A percentile compares a stretch with the other conserved stretches of the same genome.
phyloP scores from a whole-genome alignment of 306 rosid genomes.

The Cyamopsis tetragonoloba region DNA sequence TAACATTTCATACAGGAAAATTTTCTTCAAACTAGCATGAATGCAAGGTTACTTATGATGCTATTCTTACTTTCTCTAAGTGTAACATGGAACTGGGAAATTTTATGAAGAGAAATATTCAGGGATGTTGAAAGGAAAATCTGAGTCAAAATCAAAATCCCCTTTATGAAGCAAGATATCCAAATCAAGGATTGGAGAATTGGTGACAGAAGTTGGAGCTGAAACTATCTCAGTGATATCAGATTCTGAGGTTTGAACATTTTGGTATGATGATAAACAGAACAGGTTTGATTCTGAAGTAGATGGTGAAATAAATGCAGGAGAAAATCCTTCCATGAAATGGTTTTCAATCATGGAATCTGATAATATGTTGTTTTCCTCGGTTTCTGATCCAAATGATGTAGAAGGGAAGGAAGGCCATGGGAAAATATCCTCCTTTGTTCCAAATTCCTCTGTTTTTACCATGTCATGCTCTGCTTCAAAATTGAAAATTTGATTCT shows the following conservation, averaged over 20 bases:
- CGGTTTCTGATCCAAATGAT: constrained; percentile 26
- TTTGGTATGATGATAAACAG: constrained; percentile 30
- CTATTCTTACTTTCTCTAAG: neutral
- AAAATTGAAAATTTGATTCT: constrained; percentile 18
- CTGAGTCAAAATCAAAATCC: constrained; percentile 44
- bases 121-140: constrained; percentile 37
- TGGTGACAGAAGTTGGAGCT: constrained; percentile 57
- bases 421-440: constrained; percentile 39
- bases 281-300: constrained; percentile 51
- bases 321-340: constrained; percentile 26
- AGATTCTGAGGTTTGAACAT: constrained; percentile 51
- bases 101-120: constrained; percentile 32
- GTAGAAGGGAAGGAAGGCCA: constrained; percentile 38
- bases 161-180: constrained; percentile 37
- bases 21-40: constrained; percentile 22
- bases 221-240: constrained; percentile 56
- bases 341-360: constrained; percentile 28
- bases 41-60: constrained; percentile 3
- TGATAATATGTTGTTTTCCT: constrained; percentile 27
- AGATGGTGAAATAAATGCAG: constrained; percentile 35
- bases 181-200: constrained; percentile 56
- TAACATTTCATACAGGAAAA: neutral
- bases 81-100: neutral
- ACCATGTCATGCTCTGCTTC: constrained; percentile 35
- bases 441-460: constrained; percentile 31